Base-by-base conservation (phyloP, 768 basidiomycete genomes). In the Saitozyma podzolica region DNA sequence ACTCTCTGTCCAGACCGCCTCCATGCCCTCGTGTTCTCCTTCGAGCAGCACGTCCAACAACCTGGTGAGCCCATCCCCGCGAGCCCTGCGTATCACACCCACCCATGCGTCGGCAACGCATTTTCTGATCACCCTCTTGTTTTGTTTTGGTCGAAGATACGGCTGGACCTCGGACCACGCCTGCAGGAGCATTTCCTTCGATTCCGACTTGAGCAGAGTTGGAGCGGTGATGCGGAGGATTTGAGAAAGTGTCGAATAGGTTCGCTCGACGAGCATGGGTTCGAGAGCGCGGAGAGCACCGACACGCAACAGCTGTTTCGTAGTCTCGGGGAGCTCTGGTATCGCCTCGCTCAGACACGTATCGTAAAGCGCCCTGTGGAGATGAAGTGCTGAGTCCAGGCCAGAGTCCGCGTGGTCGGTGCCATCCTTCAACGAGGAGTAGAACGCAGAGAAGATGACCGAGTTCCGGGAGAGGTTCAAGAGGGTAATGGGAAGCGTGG, bases 21-120 rank as follows among this genome's bases (percentile, higher is more conserved):
- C 85, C 87, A 91, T 89, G 5, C 90, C 87, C 52, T 83, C 84
- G 13, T 53, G 45, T 8, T 87, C 84, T 13, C 66, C 67, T 9
- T 67, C 65, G 14, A 81, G 62, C 65, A 94, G 81, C 13, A 89
- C 61, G 3, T 72, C 67, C 6, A 91, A 83, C 0, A 87, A 85
- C 52, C 82, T 82, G 57, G 84, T 85, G 40, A 89, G 81, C 8
- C 83, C 82, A 11, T 84, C 82, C 1, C 81, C 79, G 76, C 90
- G 90, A 56, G 93, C 80, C 67, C 89, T 84, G 54, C 93, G 83
- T 49, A 95, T 71, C 0, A 88, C 84, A 0, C 85, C 86, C 0
- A 87, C 90, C 94, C 91, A 96, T 4, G 91, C 90, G 72, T 96
- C 92, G 0, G 91, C 88, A 9, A 89, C 84, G 56, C 78, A 79